Conservation (phyloP, 139 green algal genomes). For the Mesotaenium endlicherianum region DNA sequence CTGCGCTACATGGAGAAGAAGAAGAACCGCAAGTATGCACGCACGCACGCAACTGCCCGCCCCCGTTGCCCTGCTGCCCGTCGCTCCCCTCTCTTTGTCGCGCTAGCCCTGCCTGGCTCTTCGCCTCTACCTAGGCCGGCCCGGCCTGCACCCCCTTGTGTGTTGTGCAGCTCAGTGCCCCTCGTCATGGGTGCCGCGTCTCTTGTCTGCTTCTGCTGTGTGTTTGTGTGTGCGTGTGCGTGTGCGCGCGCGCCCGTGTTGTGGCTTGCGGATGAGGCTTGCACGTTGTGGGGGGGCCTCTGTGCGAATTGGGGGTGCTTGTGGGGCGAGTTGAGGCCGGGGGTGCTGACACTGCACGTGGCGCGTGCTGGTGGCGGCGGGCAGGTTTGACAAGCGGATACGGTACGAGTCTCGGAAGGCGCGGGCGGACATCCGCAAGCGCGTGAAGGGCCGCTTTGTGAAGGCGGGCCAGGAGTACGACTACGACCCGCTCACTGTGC, state of each 20-base stretch:
- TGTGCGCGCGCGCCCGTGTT: too few species aligned
- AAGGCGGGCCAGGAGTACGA: not conserved
- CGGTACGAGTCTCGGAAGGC: slow-evolving; percentile 57
- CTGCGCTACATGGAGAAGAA: slow-evolving; percentile 45
- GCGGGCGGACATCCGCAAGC: slow-evolving; percentile 46
- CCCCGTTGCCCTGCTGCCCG: not conserved
- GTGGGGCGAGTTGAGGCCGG: too few species aligned
- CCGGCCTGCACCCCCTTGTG: too few species aligned
- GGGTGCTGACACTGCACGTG: too few species aligned
- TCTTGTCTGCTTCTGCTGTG: too few species aligned
- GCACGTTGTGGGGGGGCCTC: too few species aligned
- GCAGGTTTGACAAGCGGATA: slow-evolving; percentile 46
- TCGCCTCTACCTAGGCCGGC: not conserved
- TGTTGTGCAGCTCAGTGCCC: too few species aligned
- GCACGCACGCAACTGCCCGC: not conserved
- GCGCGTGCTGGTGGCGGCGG: too few species aligned
- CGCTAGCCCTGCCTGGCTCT: not conserved
- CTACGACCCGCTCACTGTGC: not conserved
- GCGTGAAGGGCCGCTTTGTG: slow-evolving; percentile 57
- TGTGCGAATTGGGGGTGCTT: too few species aligned
- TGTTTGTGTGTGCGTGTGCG: too few species aligned
- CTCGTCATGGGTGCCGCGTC: too few species aligned
- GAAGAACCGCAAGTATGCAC: slow-evolving; percentile 23
- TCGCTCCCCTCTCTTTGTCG: not conserved
- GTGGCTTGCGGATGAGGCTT: too few species aligned